phyloP scores from a whole-genome alignment of 2,329 filamentous ascomycete species.

The Fusarium annulatum region DNA sequence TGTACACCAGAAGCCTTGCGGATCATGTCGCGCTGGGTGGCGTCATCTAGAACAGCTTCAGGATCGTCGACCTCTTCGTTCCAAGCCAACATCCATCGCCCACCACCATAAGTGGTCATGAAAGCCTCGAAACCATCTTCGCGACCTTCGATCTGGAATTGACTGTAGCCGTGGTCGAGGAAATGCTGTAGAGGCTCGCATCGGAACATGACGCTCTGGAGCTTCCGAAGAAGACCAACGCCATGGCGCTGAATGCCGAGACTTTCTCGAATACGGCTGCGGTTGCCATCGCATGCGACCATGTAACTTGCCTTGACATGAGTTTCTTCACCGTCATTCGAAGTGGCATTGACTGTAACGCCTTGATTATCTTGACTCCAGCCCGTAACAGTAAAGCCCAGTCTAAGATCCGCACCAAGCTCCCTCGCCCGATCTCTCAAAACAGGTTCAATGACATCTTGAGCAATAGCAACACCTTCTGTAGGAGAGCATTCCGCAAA shows the following conservation, averaged over 20 bases:
- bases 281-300: conserved; percentile 53
- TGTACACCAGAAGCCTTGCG: conserved; percentile 22
- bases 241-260: conserved; percentile 46
- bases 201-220: conserved; percentile 52
- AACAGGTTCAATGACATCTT: conserved; percentile 55
- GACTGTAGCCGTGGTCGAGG: conserved; percentile 45
- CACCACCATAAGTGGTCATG: conserved; percentile 39
- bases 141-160: conserved; percentile 47
- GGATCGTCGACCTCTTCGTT: background rate
- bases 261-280: conserved; percentile 42
- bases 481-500: conserved; percentile 17
- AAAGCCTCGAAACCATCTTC: conserved; percentile 43
- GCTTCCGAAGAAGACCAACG: conserved; percentile 45
- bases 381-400: conserved; percentile 47
- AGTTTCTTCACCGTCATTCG: conserved; percentile 10
- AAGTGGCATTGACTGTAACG: conserved; percentile 2
- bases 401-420: conserved; percentile 50
- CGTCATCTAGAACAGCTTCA: background rate
- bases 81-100: conserved; percentile 41
- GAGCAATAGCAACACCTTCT: conserved; percentile 48
- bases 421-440: conserved; percentile 48
- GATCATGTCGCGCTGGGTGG: conserved; percentile 14
- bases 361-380: conserved; percentile 38
- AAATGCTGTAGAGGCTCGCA: conserved; percentile 46
- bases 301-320: conserved; percentile 50